phyloP scores from a whole-genome alignment of 345 rosid genomes.

The Populus pruinosa region DNA sequence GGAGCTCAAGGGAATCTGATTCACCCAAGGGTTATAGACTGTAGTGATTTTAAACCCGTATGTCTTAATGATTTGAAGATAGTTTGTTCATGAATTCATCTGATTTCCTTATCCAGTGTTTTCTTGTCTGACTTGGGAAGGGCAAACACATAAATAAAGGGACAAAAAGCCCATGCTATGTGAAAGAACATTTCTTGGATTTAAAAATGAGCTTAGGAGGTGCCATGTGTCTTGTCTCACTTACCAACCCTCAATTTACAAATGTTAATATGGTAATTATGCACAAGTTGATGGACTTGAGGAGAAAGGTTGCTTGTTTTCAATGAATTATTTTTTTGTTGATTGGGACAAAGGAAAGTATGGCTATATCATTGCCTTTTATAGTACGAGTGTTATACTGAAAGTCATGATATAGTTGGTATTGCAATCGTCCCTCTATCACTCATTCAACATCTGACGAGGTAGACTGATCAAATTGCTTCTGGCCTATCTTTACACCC shows the following conservation, averaged over 20 bases:
- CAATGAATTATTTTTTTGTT: not conserved
- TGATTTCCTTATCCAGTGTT: too few species aligned
- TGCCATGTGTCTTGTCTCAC: too few species aligned
- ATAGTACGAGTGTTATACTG: not conserved
- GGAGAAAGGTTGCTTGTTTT: not conserved
- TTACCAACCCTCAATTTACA: too few species aligned
- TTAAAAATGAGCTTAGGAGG: not conserved
- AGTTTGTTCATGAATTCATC: not conserved
- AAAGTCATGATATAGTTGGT: not conserved
- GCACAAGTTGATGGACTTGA: not conserved
- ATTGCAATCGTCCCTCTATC: not conserved
- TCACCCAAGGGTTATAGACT: not conserved
- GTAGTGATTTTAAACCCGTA: not conserved
- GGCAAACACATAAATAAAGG: not conserved
- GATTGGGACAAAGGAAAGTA: not conserved
- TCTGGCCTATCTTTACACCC: not conserved
- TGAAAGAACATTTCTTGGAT: not conserved
- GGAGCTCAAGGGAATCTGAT: not conserved
- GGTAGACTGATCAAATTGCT: not conserved
- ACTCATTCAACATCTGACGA: not conserved
- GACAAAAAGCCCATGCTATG: not conserved
- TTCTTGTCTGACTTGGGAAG: too few species aligned
- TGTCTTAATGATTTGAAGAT: not conserved
- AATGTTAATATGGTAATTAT: not conserved
- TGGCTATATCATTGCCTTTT: not conserved